Evolutionary conservation across 345 rosid genomes (phyloP).

Genomic region (Brassica nigra): DNA sequence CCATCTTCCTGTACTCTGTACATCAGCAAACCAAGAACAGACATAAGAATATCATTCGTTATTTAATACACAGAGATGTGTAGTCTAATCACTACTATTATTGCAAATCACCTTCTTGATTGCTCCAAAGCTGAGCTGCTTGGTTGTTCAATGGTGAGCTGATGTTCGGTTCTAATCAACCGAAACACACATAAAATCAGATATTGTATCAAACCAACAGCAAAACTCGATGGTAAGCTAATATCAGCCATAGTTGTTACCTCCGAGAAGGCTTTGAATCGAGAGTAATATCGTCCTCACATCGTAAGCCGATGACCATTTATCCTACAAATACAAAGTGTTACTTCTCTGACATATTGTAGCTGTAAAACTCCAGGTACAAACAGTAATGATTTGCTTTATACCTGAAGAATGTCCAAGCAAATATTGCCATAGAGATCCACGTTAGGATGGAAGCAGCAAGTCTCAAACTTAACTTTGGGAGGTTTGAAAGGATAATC

Average conservation of each 20-base stretch:
- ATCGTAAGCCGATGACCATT: conserved; percentile 99
- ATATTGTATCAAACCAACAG: not conserved
- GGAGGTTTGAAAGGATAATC: conserved; percentile 96
- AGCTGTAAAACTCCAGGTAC: not conserved
- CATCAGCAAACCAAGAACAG: not conserved
- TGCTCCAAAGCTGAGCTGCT: conserved; percentile 96
- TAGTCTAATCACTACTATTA: too few species aligned
- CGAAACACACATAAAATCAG: conserved; percentile 3
- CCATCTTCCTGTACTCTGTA: conserved; percentile 68
- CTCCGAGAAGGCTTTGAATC: conserved; percentile 95
- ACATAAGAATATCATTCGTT: not conserved
- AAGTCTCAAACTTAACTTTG: conserved; percentile 84
- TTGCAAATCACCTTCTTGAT: conserved; percentile 65
- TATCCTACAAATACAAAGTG: conserved; percentile 53
- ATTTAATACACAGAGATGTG: not conserved
- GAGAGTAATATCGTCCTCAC: conserved; percentile 82
- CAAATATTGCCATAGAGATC: conserved; percentile 86
- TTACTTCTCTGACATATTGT: not conserved
- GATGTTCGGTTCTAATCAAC: conserved; percentile 72
- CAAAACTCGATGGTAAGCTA: not conserved
- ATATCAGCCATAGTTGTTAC: conserved; percentile 37
- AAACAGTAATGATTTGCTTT: not conserved
- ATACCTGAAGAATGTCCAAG: conserved; percentile 97
- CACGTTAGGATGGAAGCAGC: conserved; percentile 95
- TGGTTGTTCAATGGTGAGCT: conserved; percentile 91